phyloP scores from a whole-genome alignment of 345 rosid species.

The Dipteronia sinensis region DNA sequence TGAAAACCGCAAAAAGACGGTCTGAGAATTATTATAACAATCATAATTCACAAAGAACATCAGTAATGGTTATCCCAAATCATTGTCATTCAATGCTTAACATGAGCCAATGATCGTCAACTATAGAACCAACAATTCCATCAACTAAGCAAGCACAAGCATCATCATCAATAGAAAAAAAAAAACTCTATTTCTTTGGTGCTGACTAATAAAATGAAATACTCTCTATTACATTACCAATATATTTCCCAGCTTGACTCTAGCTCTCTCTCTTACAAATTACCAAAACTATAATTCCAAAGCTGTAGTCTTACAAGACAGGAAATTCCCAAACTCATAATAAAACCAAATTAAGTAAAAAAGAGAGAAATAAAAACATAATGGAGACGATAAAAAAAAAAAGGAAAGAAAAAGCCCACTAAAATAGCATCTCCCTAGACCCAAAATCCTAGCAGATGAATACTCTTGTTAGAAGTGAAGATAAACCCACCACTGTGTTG shows the following conservation, averaged over 20 bases:
- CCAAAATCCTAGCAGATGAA: slow-evolving; percentile 34
- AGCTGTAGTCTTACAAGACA: slow-evolving; percentile 26
- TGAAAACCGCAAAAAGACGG: too few relatives aligned
- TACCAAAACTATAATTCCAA: neutral
- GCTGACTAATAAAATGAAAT: neutral
- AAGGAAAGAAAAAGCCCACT: slow-evolving; percentile 19
- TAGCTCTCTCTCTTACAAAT: slow-evolving; percentile 23
- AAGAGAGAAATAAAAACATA: neutral
- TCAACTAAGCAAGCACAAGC: neutral
- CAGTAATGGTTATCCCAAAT: too few relatives aligned
- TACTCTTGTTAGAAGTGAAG: slow-evolving; percentile 33
- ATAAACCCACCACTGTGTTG: slow-evolving; percentile 20
- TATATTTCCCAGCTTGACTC: slow-evolving; percentile 29
- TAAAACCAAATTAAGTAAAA: neutral
- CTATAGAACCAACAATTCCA: too few relatives aligned
- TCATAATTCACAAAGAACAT: too few relatives aligned
- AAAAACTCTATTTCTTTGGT: slow-evolving; percentile 18
- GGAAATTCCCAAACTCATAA: slow-evolving; percentile 19
- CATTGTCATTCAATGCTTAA: too few relatives aligned
- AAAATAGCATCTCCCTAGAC: slow-evolving; percentile 29
- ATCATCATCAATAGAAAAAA: too few relatives aligned
- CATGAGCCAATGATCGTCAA: too few relatives aligned
- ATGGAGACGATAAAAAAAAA: neutral
- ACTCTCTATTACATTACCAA: slow-evolving; percentile 15
- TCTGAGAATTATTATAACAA: too few relatives aligned